Evolutionary conservation across 2,329 filamentous ascomycete species (phyloP).

Genomic region (Pseudocercospora macadamiae): DNA sequence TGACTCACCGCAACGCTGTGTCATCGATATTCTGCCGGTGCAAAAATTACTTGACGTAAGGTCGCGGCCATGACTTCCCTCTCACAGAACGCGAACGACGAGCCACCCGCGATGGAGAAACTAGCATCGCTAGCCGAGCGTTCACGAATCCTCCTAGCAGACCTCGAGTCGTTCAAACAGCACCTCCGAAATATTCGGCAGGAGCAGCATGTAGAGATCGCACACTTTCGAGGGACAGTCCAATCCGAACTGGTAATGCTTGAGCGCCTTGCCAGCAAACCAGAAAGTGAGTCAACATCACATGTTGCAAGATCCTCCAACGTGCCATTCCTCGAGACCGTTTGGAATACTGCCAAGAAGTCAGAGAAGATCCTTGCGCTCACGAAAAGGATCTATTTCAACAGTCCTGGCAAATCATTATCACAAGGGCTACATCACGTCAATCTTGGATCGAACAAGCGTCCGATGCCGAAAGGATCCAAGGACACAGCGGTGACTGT

Average conservation of each 20-base stretch:
- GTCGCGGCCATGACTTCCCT: not conserved
- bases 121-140: slow-evolving; percentile 38
- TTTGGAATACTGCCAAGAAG: slow-evolving; percentile 65
- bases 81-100: not conserved
- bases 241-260: slow-evolving; percentile 40
- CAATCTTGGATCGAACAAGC: slow-evolving; percentile 31
- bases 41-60: too few species aligned
- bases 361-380: slow-evolving; percentile 61
- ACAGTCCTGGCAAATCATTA: slow-evolving; percentile 27
- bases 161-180: slow-evolving; percentile 46
- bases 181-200: slow-evolving; percentile 40
- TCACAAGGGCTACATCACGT: slow-evolving; percentile 32
- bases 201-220: slow-evolving; percentile 41
- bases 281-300: slow-evolving; percentile 34
- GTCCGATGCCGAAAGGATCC: slow-evolving; percentile 17
- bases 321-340: slow-evolving; percentile 64
- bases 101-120: slow-evolving; percentile 24
- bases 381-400: slow-evolving; percentile 57
- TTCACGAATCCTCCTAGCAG: slow-evolving; percentile 43
- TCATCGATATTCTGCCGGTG: too few species aligned
- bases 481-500: slow-evolving; percentile 49
- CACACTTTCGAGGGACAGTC: slow-evolving; percentile 39
- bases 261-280: slow-evolving; percentile 32
- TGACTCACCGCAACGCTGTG: too few species aligned
- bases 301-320: slow-evolving; percentile 68